These are phyloP conservation scores for Aspergillus calidoustus DNA, from an alignment of 2,329 filamentous ascomycete genomes.

Conservation along the genomic window DNA sequence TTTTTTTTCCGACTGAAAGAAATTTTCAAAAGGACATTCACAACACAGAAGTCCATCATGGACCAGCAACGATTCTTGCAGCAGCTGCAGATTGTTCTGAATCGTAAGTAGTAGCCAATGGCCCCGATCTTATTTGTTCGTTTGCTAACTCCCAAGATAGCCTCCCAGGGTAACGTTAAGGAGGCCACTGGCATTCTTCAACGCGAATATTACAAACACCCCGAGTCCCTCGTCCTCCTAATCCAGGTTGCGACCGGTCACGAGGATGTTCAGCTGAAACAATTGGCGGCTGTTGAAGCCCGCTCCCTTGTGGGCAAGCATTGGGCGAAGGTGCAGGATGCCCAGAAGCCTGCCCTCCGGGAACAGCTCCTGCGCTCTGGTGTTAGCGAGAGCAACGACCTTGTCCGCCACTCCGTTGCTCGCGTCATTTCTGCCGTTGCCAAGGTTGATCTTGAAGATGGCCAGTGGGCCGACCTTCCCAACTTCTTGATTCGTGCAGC, in stretches of 20 bases:
- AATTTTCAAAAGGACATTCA: conserved; percentile 11
- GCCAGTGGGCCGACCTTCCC: conserved; percentile 82
- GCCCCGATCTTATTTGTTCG: neutral
- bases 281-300: conserved; percentile 90
- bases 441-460: conserved; percentile 82
- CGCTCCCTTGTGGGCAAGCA: conserved; percentile 81
- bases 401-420: conserved; percentile 83
- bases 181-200: conserved; percentile 86
- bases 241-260: conserved; percentile 87
- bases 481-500: conserved; percentile 78
- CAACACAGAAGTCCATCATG: conserved; percentile 55
- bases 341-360: conserved; percentile 79
- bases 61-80: conserved; percentile 82
- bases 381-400: conserved; percentile 74
- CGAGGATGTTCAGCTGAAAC: conserved; percentile 71
- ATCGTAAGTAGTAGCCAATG: conserved; percentile 65
- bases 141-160: conserved; percentile 52
- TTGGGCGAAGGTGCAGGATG: conserved; percentile 74
- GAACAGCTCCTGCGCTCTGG: conserved; percentile 83
- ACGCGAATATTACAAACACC: conserved; percentile 88
- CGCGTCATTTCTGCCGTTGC: conserved; percentile 88
- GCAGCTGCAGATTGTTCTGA: conserved; percentile 84
- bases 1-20: conserved; percentile 7
- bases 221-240: conserved; percentile 81
- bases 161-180: conserved; percentile 88